phyloP scores from a whole-genome alignment of 2,329 filamentous ascomycete genomes.

The Aspergillus eucalypticola region DNA sequence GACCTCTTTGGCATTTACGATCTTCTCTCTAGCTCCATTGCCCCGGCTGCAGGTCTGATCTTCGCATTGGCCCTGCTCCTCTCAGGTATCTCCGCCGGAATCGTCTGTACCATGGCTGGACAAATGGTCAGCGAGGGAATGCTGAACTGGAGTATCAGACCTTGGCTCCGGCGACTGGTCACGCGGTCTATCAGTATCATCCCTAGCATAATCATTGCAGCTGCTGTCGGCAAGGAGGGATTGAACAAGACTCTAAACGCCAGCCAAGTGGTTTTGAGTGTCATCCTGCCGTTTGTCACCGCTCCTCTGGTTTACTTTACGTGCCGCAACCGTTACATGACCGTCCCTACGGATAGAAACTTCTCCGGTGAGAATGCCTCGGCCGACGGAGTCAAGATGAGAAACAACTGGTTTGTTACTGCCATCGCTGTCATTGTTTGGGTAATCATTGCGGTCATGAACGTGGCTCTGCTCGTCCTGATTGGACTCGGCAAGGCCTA shows the following conservation, averaged over 20 bases:
- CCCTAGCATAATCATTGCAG: constrained; percentile 80
- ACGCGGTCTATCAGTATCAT: constrained; percentile 79
- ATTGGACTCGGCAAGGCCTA: constrained; percentile 56
- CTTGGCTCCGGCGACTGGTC: constrained; percentile 76
- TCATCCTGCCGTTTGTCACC: constrained; percentile 79
- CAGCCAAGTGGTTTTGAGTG: constrained; percentile 74
- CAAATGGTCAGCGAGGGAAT: constrained; percentile 89
- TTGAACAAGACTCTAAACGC: constrained; percentile 72
- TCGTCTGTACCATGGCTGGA: constrained; percentile 85
- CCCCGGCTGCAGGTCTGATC: constrained; percentile 75
- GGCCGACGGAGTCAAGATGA: constrained; percentile 59
- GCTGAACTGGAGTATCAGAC: constrained; percentile 69
- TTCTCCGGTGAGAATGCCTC: constrained; percentile 31
- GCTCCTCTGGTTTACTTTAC: constrained; percentile 86
- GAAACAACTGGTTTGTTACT: constrained; percentile 68
- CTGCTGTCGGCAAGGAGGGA: constrained; percentile 69
- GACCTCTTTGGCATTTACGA: constrained; percentile 82
- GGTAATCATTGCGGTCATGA: constrained; percentile 74
- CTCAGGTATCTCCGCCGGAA: constrained; percentile 77
- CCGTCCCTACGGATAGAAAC: constrained; percentile 55
- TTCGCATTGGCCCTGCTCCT: constrained; percentile 80
- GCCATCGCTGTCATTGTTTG: constrained; percentile 65
- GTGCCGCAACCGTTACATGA: constrained; percentile 77
- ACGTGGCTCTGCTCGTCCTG: constrained; percentile 72
- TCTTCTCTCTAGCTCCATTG: constrained; percentile 68